Conservation (phyloP, 2,329 filamentous ascomycete genomes). For the Colletotrichum liriopes region DNA sequence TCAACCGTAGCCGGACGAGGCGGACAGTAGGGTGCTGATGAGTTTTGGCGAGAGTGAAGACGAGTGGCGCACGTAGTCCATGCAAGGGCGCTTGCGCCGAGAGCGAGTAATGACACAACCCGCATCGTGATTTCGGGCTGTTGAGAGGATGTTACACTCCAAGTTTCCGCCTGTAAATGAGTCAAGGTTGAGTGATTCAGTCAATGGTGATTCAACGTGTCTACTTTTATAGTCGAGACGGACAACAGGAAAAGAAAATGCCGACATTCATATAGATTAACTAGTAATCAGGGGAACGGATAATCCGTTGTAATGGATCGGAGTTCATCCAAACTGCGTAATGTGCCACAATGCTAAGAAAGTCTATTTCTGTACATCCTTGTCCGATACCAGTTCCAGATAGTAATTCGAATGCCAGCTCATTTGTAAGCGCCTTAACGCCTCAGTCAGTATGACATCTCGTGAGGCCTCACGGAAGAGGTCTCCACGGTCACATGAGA, state of each 20-base stretch:
- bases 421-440: neutral
- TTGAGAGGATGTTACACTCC: neutral
- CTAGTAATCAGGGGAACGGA: neutral
- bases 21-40: constrained; percentile 27
- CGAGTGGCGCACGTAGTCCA: constrained; percentile 22
- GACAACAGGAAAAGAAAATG: constrained; percentile 4
- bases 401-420: neutral
- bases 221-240: constrained; percentile 20
- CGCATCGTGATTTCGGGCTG: constrained; percentile 6
- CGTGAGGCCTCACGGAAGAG: too few relatives aligned
- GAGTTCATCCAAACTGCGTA: constrained; percentile 30
- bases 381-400: neutral
- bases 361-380: constrained; percentile 15
- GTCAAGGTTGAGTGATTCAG: too few relatives aligned
- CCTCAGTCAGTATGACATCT: neutral
- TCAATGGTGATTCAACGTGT: too few relatives aligned
- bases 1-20: constrained; percentile 16
- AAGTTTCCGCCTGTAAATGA: neutral
- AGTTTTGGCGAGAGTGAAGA: constrained; percentile 1
- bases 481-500: too few relatives aligned
- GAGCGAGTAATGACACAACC: constrained; percentile 3
- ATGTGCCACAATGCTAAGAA: constrained; percentile 33
- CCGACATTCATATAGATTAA: constrained; percentile 18
- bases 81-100: constrained; percentile 29
- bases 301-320: neutral